A percentile compares a stretch with the other conserved stretches of the same genome.
Conservation (phyloP, 345 rosid genomes). For the Eucalyptus melliodora region DNA sequence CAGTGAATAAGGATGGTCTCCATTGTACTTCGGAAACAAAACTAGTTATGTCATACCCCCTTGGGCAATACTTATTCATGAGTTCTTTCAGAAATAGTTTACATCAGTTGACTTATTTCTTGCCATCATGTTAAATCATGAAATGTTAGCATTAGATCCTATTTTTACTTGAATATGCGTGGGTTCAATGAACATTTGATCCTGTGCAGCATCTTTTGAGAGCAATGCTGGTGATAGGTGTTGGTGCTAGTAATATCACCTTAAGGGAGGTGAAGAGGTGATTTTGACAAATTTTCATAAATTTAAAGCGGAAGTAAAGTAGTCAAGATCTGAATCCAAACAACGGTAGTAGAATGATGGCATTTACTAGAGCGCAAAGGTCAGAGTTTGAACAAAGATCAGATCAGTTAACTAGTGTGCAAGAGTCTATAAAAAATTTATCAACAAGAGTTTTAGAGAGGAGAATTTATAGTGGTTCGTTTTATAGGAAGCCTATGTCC, state of each 20-base stretch:
- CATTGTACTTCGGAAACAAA: not conserved
- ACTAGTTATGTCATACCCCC: not conserved
- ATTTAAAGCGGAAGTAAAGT: no score
- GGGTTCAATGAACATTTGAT: not conserved
- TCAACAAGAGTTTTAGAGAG: no score
- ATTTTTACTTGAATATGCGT: not conserved
- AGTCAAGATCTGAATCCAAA: no score
- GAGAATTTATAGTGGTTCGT: no score
- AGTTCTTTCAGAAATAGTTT: not conserved
- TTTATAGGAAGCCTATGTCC: no score
- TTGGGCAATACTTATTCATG: not conserved
- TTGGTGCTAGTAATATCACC: not conserved
- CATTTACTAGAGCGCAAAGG: no score
- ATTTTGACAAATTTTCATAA: no score
- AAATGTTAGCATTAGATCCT: not conserved
- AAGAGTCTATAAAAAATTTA: no score
- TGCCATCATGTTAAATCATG: not conserved
- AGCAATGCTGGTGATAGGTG: constrained; percentile 79
- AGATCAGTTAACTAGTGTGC: no score
- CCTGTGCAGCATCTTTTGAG: constrained; percentile 74
- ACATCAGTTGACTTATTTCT: not conserved
- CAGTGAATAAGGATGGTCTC: not conserved
- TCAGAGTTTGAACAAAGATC: no score
- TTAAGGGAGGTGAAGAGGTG: no score
- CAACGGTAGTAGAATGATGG: no score